Conservation (phyloP, 2,329 filamentous ascomycete species). For the Rutstroemia sp. region DNA sequence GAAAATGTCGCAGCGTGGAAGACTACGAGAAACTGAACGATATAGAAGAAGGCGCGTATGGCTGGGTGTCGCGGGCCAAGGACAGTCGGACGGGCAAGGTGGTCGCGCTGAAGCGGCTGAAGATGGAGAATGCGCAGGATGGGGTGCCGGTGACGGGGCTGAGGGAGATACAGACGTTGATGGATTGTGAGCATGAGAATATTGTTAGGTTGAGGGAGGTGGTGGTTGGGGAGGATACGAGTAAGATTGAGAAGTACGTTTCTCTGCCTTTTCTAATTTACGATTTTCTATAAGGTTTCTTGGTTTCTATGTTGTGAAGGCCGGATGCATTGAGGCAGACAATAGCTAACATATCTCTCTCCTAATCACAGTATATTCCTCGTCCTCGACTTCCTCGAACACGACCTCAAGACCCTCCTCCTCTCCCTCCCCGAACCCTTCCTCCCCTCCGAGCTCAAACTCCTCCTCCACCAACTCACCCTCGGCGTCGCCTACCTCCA, state of each 20-base stretch:
- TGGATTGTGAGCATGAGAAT: slow-evolving; percentile 72
- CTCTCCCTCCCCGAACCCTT: slow-evolving; percentile 95
- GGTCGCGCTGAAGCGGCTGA: slow-evolving; percentile 89
- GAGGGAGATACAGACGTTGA: slow-evolving; percentile 86
- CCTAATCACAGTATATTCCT: slow-evolving; percentile 65
- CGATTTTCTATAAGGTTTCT: neutral
- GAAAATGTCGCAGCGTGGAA: slow-evolving; percentile 67
- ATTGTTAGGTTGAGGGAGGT: slow-evolving; percentile 79
- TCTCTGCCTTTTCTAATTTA: slow-evolving; percentile 8
- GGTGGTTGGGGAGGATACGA: slow-evolving; percentile 61
- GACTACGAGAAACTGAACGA: slow-evolving; percentile 90
- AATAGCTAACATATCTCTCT: slow-evolving; percentile 20
- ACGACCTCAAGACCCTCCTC: slow-evolving; percentile 88
- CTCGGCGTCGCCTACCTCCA: slow-evolving; percentile 82
- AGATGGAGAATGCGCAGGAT: slow-evolving; percentile 72
- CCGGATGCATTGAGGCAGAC: neutral
- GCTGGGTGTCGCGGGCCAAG: slow-evolving; percentile 80
- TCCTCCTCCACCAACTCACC: slow-evolving; percentile 74
- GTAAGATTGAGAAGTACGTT: slow-evolving; percentile 45
- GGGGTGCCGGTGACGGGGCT: slow-evolving; percentile 81
- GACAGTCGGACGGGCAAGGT: slow-evolving; percentile 68
- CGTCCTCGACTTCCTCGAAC: slow-evolving; percentile 95
- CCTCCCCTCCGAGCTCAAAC: slow-evolving; percentile 86
- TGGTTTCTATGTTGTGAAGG: neutral
- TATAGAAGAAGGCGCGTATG: slow-evolving; percentile 96